Evolutionary conservation across 2,329 filamentous ascomycete species (phyloP), one percentile per base, ranked within the genome.

Genomic region (Eurotiales sp.): DNA sequence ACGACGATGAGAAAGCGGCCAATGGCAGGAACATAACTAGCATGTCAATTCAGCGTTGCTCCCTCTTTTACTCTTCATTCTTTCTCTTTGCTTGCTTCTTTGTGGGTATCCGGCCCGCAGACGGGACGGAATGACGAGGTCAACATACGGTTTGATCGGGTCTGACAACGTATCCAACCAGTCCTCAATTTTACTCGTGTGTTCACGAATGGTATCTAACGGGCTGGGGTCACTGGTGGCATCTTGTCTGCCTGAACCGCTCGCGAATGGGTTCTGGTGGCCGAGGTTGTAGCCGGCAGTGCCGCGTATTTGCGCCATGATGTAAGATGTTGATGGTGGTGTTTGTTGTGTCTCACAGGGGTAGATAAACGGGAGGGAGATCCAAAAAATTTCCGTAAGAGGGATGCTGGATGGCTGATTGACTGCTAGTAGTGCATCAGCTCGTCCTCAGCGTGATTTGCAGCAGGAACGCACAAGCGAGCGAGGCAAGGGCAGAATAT

Each of bases 101-200:
- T n/a, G n/a, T n/a, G n/a, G n/a, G n/a, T n/a, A n/a, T n/a, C n/a
- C n/a, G n/a, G n/a, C n/a, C 25, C 25, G 25, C 5, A 27, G 25
- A 27, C 25, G 25, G 25, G 25, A 27, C 25, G 25, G 5, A 27
- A 27, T n/a, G n/a, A n/a, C n/a, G 3, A 7, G 3, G 34, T 19
- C 44, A 34, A 84, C 88, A 70, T 82, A 99, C 87, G 93, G 93
- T 80, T 96, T 97, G 61, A 97, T 75, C 44, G 93, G 93, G 67
- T 96, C 92, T 64, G 90, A 87, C 65, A 90, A 60, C 23, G 83
- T 88, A 72, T 97, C 93, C 67, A 99, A 74, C 68, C 88, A 75
- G 69, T 99, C 93, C 76, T 99, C 93, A 60, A 99, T 92, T 81
- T 96, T 97, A 85, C 88, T 96, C 46, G 93, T 99, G 73, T 97